A percentile compares a stretch with the other conserved stretches of the same genome.
Conservation (phyloP, 306 rosid species). For the Vigna angularis region DNA sequence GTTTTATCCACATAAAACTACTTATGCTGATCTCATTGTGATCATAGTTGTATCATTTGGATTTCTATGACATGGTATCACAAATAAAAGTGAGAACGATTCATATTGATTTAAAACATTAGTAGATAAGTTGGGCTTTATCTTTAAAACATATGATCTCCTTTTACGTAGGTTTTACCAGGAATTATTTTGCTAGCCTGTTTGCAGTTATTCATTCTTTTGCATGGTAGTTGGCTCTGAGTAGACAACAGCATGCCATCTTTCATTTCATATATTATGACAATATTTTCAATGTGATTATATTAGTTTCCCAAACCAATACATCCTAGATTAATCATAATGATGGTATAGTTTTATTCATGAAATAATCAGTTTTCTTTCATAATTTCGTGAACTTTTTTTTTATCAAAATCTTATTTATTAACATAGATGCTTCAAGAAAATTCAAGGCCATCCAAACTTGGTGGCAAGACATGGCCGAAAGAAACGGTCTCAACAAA, state of each 20-base stretch:
- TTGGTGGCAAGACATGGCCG: constrained; percentile 96
- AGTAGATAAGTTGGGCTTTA: background rate
- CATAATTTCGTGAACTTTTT: background rate
- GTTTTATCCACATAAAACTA: background rate
- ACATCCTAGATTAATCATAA: constrained; percentile 1
- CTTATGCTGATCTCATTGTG: background rate
- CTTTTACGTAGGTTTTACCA: constrained; percentile 12
- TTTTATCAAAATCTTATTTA: constrained; percentile 39
- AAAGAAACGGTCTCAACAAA: constrained; percentile 56
- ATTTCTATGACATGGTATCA: constrained; percentile 3
- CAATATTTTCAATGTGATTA: constrained; percentile 1
- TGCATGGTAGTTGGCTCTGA: constrained; percentile 24
- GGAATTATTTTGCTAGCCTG: constrained; percentile 23
- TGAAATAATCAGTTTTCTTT: constrained; percentile 25
- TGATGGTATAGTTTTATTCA: constrained; percentile 6
- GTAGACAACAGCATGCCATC: constrained; percentile 22
- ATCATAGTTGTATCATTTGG: constrained; percentile 1
- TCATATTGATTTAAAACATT: background rate
- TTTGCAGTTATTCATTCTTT: constrained; percentile 19
- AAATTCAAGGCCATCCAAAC: constrained; percentile 86
- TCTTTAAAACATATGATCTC: constrained; percentile 14
- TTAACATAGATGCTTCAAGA: constrained; percentile 65
- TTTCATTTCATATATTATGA: constrained; percentile 22
- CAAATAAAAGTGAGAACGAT: constrained; percentile 22
- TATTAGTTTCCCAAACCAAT: background rate